Evolutionary conservation across 805 yeast genomes (phyloP).

Genomic region (Metschnikowia colocasiae): DNA sequence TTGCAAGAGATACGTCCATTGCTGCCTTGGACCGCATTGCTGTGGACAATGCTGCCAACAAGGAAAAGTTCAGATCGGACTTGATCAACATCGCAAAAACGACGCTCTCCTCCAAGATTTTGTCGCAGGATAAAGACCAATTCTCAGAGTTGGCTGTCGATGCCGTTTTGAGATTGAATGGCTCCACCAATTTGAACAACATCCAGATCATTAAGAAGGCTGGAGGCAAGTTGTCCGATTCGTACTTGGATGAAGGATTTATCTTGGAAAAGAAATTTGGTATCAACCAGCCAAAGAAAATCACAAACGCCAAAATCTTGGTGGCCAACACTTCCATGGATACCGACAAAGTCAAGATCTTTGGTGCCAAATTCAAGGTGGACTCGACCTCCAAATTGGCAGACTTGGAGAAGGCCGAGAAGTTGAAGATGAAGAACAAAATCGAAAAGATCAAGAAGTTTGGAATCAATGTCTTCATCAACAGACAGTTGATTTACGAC

Average conservation of each 20-base stretch:
- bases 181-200: conserved; percentile 83
- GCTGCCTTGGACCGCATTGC: conserved; percentile 74
- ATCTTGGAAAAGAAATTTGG: conserved; percentile 90
- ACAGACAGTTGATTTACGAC: conserved; percentile 94
- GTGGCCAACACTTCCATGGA: conserved; percentile 96
- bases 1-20: conserved; percentile 83
- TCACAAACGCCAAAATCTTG: conserved; percentile 79
- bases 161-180: conserved; percentile 83
- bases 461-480: conserved; percentile 84
- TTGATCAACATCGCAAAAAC: conserved; percentile 86
- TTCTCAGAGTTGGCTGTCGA: conserved; percentile 90
- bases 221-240: conserved; percentile 89
- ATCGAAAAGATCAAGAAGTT: conserved; percentile 86
- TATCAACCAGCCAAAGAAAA: conserved; percentile 83
- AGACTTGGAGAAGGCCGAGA: conserved; percentile 90
- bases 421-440: conserved; percentile 85
- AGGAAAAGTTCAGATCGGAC: conserved; percentile 66
- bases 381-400: conserved; percentile 93
- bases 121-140: conserved; percentile 90
- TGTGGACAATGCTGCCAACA: conserved; percentile 61
- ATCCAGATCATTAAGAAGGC: conserved; percentile 90
- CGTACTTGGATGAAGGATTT: conserved; percentile 94
- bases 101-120: conserved; percentile 86
- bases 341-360: conserved; percentile 94
- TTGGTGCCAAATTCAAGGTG: conserved; percentile 96